These are phyloP conservation scores for Potentilla sterilis DNA, from an alignment of 306 rosid species.

Conservation along the genomic window DNA sequence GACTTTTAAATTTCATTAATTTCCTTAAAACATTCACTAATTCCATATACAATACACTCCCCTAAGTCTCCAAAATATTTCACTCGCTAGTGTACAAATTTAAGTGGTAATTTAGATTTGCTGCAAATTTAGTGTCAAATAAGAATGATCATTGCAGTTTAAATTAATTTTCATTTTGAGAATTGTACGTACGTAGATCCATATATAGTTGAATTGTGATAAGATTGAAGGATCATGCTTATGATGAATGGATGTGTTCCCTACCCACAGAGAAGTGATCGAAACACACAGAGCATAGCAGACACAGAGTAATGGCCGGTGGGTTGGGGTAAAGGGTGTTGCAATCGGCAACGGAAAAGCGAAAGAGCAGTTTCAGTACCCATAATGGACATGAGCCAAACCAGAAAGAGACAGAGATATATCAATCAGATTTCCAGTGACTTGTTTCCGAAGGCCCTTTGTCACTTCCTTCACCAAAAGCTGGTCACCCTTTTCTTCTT, in stretches of 20 bases:
- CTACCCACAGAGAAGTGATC: slow-evolving; percentile 1
- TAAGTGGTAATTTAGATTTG: no score
- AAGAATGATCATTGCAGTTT: background rate
- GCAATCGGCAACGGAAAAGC: slow-evolving; percentile 20
- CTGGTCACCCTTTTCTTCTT: background rate
- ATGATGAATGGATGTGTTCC: slow-evolving; percentile 2
- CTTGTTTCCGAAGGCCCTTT: slow-evolving; percentile 42
- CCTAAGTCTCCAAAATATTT: no score
- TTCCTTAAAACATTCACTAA: no score
- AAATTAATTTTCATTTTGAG: background rate
- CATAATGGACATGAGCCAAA: slow-evolving; percentile 59
- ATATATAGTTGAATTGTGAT: slow-evolving; percentile 16
- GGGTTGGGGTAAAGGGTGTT: slow-evolving; percentile 2
- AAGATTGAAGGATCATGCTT: background rate
- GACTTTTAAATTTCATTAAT: no score
- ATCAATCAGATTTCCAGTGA: slow-evolving; percentile 35
- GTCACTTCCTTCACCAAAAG: slow-evolving; percentile 53
- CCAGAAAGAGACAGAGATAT: slow-evolving; percentile 52
- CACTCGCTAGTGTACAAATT: no score
- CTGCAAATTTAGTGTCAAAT: no score
- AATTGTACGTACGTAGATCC: background rate
- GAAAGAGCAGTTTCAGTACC: slow-evolving; percentile 19
- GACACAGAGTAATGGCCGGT: slow-evolving; percentile 22
- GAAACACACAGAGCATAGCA: background rate
- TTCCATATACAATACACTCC: no score